phyloP scores from a whole-genome alignment of 2,329 filamentous ascomycete genomes.

The Epichloe uncinata region DNA sequence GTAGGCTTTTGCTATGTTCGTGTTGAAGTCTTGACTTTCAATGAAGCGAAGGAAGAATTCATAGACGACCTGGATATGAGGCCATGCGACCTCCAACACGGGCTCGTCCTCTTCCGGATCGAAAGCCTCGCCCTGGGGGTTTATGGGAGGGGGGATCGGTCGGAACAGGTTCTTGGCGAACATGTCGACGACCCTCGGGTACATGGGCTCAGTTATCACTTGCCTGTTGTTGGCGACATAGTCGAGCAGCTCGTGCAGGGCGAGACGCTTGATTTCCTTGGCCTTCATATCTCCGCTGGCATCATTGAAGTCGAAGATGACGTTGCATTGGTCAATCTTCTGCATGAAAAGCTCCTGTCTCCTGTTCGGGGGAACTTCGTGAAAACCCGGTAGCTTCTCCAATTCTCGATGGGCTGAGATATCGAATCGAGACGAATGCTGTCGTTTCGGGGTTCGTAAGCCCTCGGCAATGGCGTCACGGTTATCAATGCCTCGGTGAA shows the following conservation, averaged over 20 bases:
- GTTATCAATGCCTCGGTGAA: slow-evolving; percentile 76
- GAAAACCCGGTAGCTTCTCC: slow-evolving; percentile 94
- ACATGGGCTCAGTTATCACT: slow-evolving; percentile 98
- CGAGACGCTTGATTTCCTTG: slow-evolving; percentile 96
- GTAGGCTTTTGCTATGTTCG: slow-evolving; percentile 96
- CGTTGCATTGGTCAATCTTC: slow-evolving; percentile 98
- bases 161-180: slow-evolving; percentile 98
- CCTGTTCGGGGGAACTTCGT: slow-evolving; percentile 94
- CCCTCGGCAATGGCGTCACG: slow-evolving; percentile 88
- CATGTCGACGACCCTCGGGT: slow-evolving; percentile 96
- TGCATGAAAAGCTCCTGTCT: slow-evolving; percentile 98
- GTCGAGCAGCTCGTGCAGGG: slow-evolving; percentile 88
- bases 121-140: slow-evolving; percentile 94
- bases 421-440: slow-evolving; percentile 95
- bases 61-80: slow-evolving; percentile 98
- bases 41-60: slow-evolving; percentile 99
- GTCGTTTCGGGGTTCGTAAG: slow-evolving; percentile 85
- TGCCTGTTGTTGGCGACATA: slow-evolving; percentile 98
- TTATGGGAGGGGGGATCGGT: slow-evolving; percentile 95
- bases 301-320: slow-evolving; percentile 99
- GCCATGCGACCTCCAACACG: slow-evolving; percentile 95
- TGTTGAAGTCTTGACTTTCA: slow-evolving; percentile 99
- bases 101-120: slow-evolving; percentile 98
- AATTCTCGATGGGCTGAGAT: slow-evolving; percentile 94
- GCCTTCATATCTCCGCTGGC: slow-evolving; percentile 98